These are phyloP conservation scores for Neofusicoccum ribis DNA, from an alignment of 2,329 filamentous ascomycete species.

Conservation along the genomic window DNA sequence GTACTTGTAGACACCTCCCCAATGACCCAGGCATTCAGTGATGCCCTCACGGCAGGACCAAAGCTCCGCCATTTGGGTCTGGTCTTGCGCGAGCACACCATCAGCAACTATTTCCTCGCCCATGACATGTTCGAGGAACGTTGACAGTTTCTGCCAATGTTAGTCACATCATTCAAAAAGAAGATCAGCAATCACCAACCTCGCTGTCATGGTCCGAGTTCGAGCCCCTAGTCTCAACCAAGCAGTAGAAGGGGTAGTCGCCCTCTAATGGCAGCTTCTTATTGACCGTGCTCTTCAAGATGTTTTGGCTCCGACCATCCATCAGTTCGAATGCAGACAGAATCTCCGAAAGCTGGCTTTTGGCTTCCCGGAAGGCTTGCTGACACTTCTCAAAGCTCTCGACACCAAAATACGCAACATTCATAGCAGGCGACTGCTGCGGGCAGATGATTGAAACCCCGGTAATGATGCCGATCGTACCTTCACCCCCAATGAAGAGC, in stretches of 20 bases:
- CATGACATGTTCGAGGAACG: slow-evolving; percentile 91
- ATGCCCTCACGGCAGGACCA: slow-evolving; percentile 96
- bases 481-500: slow-evolving; percentile 92
- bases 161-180: slow-evolving; percentile 12
- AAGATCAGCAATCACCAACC: slow-evolving; percentile 23
- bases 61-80: slow-evolving; percentile 80
- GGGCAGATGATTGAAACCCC: slow-evolving; percentile 87
- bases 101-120: slow-evolving; percentile 81
- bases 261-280: slow-evolving; percentile 79
- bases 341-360: slow-evolving; percentile 88
- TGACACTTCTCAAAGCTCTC: slow-evolving; percentile 89
- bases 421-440: slow-evolving; percentile 81
- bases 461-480: slow-evolving; percentile 92
- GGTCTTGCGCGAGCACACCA: slow-evolving; percentile 88
- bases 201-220: slow-evolving; percentile 89
- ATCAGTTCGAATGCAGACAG: slow-evolving; percentile 97
- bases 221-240: slow-evolving; percentile 94
- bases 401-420: slow-evolving; percentile 92
- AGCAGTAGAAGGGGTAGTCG: slow-evolving; percentile 89
- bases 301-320: slow-evolving; percentile 77
- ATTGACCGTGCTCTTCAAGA: slow-evolving; percentile 73
- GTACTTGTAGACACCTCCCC: slow-evolving; percentile 97
- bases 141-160: slow-evolving; percentile 70
- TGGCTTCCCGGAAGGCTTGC: slow-evolving; percentile 82
- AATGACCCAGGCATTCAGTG: slow-evolving; percentile 83